phyloP scores from a whole-genome alignment of 768 basidiomycete species.

The Kwoniella pini region DNA sequence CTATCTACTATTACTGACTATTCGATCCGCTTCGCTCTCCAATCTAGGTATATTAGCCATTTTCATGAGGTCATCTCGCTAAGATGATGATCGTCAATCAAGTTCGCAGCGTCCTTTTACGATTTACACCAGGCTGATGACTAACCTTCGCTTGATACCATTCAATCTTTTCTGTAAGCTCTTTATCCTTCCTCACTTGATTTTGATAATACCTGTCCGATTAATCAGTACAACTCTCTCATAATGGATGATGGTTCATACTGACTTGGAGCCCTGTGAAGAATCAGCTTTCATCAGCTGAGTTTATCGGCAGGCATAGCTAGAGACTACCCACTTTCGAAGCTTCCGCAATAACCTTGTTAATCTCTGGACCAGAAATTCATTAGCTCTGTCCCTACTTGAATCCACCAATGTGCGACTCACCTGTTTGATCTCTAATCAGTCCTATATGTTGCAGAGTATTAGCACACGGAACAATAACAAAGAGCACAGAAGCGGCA shows the following conservation, averaged over 20 bases:
- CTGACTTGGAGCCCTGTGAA: constrained; percentile 70
- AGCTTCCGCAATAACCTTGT: constrained; percentile 82
- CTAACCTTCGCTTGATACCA: constrained; percentile 63
- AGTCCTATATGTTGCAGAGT: constrained; percentile 37
- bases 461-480: too few species aligned
- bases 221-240: background rate
- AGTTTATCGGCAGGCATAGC: background rate
- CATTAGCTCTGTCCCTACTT: too few species aligned
- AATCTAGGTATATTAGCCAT: constrained; percentile 59
- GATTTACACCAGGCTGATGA: background rate
- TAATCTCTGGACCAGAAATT: constrained; percentile 76
- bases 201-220: constrained; percentile 60
- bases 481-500: constrained; percentile 46
- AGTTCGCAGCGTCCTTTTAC: constrained; percentile 57
- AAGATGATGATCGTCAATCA: constrained; percentile 60
- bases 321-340: constrained; percentile 62
- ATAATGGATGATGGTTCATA: background rate
- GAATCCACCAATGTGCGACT: background rate
- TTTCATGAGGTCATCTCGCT: constrained; percentile 37
- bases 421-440: constrained; percentile 48
- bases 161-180: constrained; percentile 73
- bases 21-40: constrained; percentile 67
- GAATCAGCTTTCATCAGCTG: constrained; percentile 11
- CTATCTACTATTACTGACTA: constrained; percentile 59
- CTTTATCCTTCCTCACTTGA: constrained; percentile 85